Conservation (phyloP, 2,329 filamentous ascomycete species). For the Didymella segeticola region DNA sequence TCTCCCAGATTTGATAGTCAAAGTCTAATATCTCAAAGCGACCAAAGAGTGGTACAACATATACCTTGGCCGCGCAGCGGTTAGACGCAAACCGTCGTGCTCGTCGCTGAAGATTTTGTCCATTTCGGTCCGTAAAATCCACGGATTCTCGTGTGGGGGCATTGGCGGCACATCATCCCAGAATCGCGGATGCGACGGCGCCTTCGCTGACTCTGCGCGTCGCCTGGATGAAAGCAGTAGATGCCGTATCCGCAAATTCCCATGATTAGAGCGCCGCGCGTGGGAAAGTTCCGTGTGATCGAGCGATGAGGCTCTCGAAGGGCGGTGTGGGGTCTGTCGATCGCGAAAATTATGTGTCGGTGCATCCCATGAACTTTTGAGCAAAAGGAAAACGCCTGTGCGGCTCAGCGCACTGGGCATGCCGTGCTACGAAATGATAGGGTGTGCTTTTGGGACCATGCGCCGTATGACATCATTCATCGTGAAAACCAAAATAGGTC, state of each 20-base stretch:
- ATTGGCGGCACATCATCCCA: constrained; percentile 13
- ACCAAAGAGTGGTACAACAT: no score
- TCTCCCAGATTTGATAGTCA: not conserved
- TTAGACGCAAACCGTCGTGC: constrained; percentile 9
- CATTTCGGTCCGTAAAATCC: constrained; percentile 17
- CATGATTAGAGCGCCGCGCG: not conserved
- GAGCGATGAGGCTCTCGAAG: constrained; percentile 1
- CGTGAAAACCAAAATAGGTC: constrained; percentile 21
- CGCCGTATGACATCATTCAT: constrained; percentile 33
- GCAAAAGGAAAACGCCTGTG: not conserved
- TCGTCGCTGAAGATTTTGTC: constrained; percentile 19
- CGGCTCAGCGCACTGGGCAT: not conserved
- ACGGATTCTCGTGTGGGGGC: constrained; percentile 18
- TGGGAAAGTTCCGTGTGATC: not conserved
- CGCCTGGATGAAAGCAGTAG: not conserved
- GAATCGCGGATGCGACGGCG: constrained; percentile 22
- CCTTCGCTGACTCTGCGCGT: constrained; percentile 14
- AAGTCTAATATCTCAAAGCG: not conserved
- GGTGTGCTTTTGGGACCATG: constrained; percentile 11
- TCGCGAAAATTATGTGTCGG: not conserved
- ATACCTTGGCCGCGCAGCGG: not conserved
- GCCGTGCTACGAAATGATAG: not conserved
- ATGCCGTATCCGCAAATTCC: not conserved
- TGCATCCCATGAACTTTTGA: not conserved
- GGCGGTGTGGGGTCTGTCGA: constrained; percentile 20